phyloP scores from a whole-genome alignment of 805 yeast species.

The Phaffomyces opuntiae region DNA sequence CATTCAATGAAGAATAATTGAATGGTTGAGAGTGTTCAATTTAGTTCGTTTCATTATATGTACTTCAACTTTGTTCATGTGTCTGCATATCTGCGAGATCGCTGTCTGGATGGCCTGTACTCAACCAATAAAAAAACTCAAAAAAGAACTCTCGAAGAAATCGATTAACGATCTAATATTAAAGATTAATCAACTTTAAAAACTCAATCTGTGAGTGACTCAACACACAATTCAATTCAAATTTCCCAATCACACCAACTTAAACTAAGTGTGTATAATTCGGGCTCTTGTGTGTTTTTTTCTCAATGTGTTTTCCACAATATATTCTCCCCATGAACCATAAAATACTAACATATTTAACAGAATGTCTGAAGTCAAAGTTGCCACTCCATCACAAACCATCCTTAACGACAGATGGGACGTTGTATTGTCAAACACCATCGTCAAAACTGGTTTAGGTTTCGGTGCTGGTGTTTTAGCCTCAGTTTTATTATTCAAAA shows the following conservation, averaged over 20 bases:
- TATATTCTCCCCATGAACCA: too few relatives aligned
- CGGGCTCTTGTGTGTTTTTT: not conserved
- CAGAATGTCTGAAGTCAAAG: constrained; percentile 16
- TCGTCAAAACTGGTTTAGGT: constrained; percentile 94
- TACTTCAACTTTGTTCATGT: not conserved
- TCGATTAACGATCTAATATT: not conserved
- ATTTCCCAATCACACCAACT: too few relatives aligned
- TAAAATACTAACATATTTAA: not conserved
- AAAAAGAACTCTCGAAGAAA: not conserved
- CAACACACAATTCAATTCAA: not conserved
- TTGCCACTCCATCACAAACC: constrained; percentile 42
- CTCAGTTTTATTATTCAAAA: constrained; percentile 81
- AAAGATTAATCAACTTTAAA: not conserved
- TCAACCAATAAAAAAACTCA: constrained; percentile 2
- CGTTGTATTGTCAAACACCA: constrained; percentile 85
- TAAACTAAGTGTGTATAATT: too few relatives aligned
- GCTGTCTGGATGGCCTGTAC: constrained; percentile 3
- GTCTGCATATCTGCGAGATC: not conserved
- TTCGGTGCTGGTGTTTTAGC: constrained; percentile 94
- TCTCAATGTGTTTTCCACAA: not conserved
- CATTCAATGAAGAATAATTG: constrained; percentile 1
- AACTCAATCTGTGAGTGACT: not conserved
- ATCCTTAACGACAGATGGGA: constrained; percentile 83
- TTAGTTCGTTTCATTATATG: too few relatives aligned
- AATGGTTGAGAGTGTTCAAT: not conserved